These are phyloP conservation scores for Lignosus rhinocerotis DNA, from an alignment of 1,284 basidiomycete genomes.

Conservation along the genomic window DNA sequence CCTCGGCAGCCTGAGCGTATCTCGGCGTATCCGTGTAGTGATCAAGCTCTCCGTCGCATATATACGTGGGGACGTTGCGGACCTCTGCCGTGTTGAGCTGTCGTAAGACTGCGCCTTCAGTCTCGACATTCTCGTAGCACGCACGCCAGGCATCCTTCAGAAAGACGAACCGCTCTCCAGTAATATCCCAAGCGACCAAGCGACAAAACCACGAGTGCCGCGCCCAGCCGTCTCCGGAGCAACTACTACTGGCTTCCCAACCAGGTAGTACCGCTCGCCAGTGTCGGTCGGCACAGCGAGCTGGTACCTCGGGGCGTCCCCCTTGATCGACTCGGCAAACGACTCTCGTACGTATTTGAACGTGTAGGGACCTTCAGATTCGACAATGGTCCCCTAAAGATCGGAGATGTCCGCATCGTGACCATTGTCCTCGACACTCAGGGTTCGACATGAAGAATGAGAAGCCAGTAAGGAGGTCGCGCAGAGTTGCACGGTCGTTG, in stretches of 20 bases:
- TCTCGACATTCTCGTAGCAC: neutral
- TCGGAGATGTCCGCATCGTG: neutral
- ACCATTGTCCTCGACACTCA: conserved; percentile 10
- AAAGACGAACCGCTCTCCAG: neutral
- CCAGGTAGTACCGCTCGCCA: conserved; percentile 7
- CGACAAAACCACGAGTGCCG: conserved; percentile 4
- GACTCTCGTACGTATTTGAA: neutral
- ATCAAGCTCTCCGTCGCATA: conserved; percentile 4
- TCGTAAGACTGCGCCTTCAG: conserved; percentile 3
- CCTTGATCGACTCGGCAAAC: too few species aligned
- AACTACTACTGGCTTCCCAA: conserved; percentile 4
- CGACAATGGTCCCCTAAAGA: neutral
- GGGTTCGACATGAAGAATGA: neutral
- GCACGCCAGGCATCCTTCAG: conserved; percentile 18
- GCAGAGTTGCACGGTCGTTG: too few species aligned
- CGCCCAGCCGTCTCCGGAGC: conserved; percentile 3
- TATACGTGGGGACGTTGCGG: neutral
- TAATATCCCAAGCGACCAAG: conserved; percentile 1
- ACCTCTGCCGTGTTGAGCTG: neutral
- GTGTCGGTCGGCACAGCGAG: neutral
- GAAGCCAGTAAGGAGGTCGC: neutral
- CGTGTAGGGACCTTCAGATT: neutral
- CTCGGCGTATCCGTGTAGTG: neutral
- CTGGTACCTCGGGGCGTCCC: neutral
- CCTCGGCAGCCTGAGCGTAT: neutral